Evolutionary conservation across 129 eudicot genomes (phyloP).

Genomic region (Lonicera japonica): DNA sequence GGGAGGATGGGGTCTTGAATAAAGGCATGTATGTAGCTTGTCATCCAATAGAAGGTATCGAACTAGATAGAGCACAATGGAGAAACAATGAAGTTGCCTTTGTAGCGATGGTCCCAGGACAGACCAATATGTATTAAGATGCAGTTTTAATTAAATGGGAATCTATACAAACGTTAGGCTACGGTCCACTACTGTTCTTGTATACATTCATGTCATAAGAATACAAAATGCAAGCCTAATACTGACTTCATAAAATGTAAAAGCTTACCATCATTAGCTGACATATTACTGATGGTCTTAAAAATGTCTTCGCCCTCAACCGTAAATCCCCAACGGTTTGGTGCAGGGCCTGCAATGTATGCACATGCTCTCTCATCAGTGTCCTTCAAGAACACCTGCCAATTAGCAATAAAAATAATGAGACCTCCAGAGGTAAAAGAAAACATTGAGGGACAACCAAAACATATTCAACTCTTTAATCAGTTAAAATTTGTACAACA

Average conservation of each 20-base stretch:
- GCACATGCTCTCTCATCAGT: conserved; percentile 99
- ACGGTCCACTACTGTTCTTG: neutral
- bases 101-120: neutral
- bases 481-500: neutral
- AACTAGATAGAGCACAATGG: too few relatives aligned
- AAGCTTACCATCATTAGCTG: conserved; percentile 34
- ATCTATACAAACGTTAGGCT: neutral
- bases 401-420: conserved; percentile 9
- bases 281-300: conserved; percentile 27
- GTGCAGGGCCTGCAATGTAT: conserved; percentile 98
- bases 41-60: too few relatives aligned
- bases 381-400: conserved; percentile 86
- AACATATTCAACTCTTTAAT: neutral
- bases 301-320: conserved; percentile 71
- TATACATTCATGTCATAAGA: neutral
- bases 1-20: too few relatives aligned
- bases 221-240: neutral
- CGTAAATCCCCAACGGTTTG: conserved; percentile 95
- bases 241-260: neutral
- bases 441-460: neutral
- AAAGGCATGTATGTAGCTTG: too few relatives aligned
- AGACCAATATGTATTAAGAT: neutral
- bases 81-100: too few relatives aligned
- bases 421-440: conserved; percentile 5
- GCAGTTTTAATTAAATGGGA: neutral